These are phyloP conservation scores for Tulasnella sp. DNA, from an alignment of 768 basidiomycete species.

Conservation along the genomic window DNA sequence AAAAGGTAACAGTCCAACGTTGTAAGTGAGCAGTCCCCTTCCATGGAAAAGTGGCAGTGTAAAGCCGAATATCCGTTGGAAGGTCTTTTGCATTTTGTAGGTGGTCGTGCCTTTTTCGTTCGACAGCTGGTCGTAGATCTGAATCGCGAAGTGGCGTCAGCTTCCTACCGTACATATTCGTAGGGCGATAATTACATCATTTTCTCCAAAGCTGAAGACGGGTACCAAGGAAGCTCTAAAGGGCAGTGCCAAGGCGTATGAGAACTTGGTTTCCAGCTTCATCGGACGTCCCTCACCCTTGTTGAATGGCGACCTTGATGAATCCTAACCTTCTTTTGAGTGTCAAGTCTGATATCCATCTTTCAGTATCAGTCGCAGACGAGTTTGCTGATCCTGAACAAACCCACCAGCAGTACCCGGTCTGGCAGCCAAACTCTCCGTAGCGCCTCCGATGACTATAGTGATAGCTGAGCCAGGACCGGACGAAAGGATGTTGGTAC, in stretches of 20 bases:
- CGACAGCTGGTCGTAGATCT: constrained; percentile 97
- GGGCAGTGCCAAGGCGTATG: neutral
- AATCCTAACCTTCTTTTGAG: constrained; percentile 69
- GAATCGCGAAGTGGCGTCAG: neutral
- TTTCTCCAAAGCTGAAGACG: constrained; percentile 98
- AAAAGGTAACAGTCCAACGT: constrained; percentile 92
- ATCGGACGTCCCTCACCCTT: constrained; percentile 54
- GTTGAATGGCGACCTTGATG: constrained; percentile 88
- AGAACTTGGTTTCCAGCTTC: too few species aligned
- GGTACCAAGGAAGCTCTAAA: constrained; percentile 89
- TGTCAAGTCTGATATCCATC: constrained; percentile 39
- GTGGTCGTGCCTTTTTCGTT: constrained; percentile 89
- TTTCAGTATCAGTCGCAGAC: neutral
- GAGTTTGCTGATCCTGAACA: neutral
- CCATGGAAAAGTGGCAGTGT: constrained; percentile 98
- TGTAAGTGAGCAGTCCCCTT: constrained; percentile 92
- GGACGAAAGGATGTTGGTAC: constrained; percentile 73
- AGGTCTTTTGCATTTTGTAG: constrained; percentile 81
- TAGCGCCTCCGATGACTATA: constrained; percentile 95
- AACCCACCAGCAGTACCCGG: constrained; percentile 81
- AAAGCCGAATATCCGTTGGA: constrained; percentile 90
- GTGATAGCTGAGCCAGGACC: constrained; percentile 67
- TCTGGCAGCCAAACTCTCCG: constrained; percentile 88
- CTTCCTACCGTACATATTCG: neutral
- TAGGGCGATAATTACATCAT: constrained; percentile 64